These are phyloP conservation scores for Aspergillus sp. DNA, from an alignment of 2,329 filamentous ascomycete species.

Conservation along the genomic window DNA sequence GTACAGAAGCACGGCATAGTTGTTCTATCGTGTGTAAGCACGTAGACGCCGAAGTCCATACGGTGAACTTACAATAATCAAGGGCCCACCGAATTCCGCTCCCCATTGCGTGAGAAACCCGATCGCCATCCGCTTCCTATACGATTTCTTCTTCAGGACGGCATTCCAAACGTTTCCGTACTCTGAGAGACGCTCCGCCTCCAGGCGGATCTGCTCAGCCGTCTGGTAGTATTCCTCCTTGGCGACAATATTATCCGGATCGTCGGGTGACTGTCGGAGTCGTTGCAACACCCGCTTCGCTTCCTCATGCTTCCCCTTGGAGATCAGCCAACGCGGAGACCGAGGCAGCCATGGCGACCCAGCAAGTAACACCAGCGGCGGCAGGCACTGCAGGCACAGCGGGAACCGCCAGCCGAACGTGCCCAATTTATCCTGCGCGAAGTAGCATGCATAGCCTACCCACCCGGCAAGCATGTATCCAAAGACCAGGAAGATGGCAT, in stretches of 20 bases:
- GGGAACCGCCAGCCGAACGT: conserved; percentile 48
- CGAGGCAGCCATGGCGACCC: conserved; percentile 44
- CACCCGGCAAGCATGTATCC: conserved; percentile 47
- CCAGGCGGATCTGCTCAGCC: conserved; percentile 45
- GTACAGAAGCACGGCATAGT: conserved; percentile 47
- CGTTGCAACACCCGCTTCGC: conserved; percentile 43
- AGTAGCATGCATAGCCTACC: conserved; percentile 47
- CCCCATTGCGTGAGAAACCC: conserved; percentile 55
- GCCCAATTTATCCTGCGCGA: conserved; percentile 32
- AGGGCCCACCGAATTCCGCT: conserved; percentile 51
- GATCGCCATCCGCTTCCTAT: conserved; percentile 52
- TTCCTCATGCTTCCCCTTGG: conserved; percentile 45
- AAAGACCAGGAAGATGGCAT: conserved; percentile 48
- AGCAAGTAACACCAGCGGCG: conserved; percentile 39
- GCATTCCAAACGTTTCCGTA: conserved; percentile 46
- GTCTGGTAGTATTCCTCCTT: conserved; percentile 49
- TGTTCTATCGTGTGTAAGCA: conserved; percentile 35
- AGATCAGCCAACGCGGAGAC: conserved; percentile 52
- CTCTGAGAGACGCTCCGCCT: conserved; percentile 39
- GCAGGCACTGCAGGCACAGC: conserved; percentile 40
- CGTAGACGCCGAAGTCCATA: background rate
- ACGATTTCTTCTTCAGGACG: conserved; percentile 47
- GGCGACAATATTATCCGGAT: conserved; percentile 42
- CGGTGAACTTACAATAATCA: conserved; percentile 47
- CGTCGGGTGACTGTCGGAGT: conserved; percentile 38